phyloP scores from a whole-genome alignment of 176 grass and related monocot species.

The Stipa capillata region DNA sequence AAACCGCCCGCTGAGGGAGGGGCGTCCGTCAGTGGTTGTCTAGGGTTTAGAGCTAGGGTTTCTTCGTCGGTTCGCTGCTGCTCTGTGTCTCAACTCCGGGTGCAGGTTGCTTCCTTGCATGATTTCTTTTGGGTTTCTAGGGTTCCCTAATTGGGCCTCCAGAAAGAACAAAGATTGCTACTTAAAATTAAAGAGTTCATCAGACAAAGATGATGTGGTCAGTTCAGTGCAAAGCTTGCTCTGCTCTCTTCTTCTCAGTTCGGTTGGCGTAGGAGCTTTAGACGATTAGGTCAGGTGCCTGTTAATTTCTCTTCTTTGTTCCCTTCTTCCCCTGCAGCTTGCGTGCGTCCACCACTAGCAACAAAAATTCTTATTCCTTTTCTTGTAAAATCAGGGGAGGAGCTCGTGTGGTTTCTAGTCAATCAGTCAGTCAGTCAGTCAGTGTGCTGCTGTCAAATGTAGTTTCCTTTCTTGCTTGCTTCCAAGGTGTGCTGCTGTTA shows the following conservation, averaged over 20 bases:
- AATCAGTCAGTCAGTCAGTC: too few species aligned
- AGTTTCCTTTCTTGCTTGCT: background rate
- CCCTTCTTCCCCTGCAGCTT: background rate
- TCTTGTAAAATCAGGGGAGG: background rate
- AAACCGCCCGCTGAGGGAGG: slow-evolving; percentile 53
- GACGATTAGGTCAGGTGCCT: background rate
- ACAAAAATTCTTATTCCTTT: background rate
- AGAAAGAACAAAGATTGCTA: background rate
- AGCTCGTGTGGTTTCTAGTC: background rate
- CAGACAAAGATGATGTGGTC: background rate
- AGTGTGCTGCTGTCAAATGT: background rate
- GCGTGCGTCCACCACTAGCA: background rate
- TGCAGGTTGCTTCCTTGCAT: background rate
- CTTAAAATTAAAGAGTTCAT: background rate
- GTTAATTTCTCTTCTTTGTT: too few species aligned
- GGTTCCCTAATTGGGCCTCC: background rate
- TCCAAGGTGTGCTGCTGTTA: background rate
- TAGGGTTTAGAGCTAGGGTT: slow-evolving; percentile 56
- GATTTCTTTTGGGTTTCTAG: background rate
- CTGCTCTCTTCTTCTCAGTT: background rate
- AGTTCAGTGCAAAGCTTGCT: background rate
- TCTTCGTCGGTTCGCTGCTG: slow-evolving; percentile 16
- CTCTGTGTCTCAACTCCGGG: background rate
- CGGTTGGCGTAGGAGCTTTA: background rate
- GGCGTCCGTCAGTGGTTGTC: background rate